These are phyloP conservation scores for Terfezia claveryi DNA, from an alignment of 495 filamentous ascomycete species.

Conservation along the genomic window DNA sequence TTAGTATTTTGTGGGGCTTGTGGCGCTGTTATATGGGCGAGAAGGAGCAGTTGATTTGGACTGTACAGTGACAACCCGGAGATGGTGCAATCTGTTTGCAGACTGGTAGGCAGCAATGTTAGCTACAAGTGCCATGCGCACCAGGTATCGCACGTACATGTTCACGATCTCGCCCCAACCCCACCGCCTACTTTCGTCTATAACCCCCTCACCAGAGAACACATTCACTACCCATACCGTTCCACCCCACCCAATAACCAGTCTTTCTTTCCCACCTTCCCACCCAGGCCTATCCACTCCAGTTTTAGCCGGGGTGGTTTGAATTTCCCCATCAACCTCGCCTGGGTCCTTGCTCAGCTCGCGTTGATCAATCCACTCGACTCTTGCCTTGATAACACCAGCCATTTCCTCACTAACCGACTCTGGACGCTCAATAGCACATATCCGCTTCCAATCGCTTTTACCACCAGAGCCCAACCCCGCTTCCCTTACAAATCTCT, in stretches of 20 bases:
- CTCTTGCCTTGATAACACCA: slow-evolving; percentile 70
- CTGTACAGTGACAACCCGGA: slow-evolving; percentile 94
- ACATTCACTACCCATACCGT: slow-evolving; percentile 92
- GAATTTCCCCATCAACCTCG: slow-evolving; percentile 26
- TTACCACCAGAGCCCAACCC: slow-evolving; percentile 28
- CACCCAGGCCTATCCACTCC: slow-evolving; percentile 21
- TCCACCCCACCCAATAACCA: slow-evolving; percentile 85
- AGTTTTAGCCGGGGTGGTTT: slow-evolving; percentile 20
- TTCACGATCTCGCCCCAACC: slow-evolving; percentile 75
- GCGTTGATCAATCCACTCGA: slow-evolving; percentile 78
- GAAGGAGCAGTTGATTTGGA: slow-evolving; percentile 65
- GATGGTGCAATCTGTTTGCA: slow-evolving; percentile 89
- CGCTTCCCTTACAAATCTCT: slow-evolving; percentile 36
- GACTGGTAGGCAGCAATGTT: slow-evolving; percentile 9
- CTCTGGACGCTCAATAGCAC: slow-evolving; percentile 40
- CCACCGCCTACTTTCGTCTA: slow-evolving; percentile 47
- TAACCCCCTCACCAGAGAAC: slow-evolving; percentile 46
- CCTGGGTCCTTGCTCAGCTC: slow-evolving; percentile 40
- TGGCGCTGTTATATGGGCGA: slow-evolving; percentile 47
- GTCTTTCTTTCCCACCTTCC: slow-evolving; percentile 39
- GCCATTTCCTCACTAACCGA: slow-evolving; percentile 61
- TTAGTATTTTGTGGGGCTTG: slow-evolving; percentile 18
- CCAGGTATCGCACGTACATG: slow-evolving; percentile 38
- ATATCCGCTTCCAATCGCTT: slow-evolving; percentile 64
- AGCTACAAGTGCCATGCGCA: slow-evolving; percentile 2